Evolutionary conservation across 2,329 filamentous ascomycete species (phyloP), one percentile per base, ranked within the genome.

Genomic region (Calonectria pseudoturangicola): DNA sequence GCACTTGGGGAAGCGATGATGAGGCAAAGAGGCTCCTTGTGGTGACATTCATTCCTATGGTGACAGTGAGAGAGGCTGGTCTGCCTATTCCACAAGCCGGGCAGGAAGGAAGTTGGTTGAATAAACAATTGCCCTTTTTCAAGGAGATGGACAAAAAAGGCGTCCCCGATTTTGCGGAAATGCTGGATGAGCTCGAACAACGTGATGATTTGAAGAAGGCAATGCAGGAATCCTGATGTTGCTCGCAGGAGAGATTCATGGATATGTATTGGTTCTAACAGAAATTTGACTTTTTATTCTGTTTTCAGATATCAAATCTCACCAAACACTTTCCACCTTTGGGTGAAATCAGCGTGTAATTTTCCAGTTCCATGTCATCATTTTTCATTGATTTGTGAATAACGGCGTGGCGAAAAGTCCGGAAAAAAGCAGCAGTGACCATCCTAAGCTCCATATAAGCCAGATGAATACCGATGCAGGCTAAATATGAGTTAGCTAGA

Each of bases 11-110:
- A 33, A 47, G 16, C 16, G 21, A 63, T 8, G 51, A 74, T 12
- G 76, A 78, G 6, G 25, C 36, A 2, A 66, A 45, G 9, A 71
- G 75, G 2, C 8, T 78, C 1, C 33, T 75, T 4, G 64, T 68
- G 70, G 76, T 78, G 7, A 75, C 69, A 0, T 78, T 78, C n/a
- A 39, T 71, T 3, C 76, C 76, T 0, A 72, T 78, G 68, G 16
- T 78, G 2, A 65, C 76, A 2, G 60, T 78, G 27, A 60, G 76
- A 7, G 76, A 78, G 41, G 76, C 67, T 0, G 75, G 76, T 0
- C 74, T 78, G 76, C 27, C 41, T 30, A 74, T 78, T 7, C 76
- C 76, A 1, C 69, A 71, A 2, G 76, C 76, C 9, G 76, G 76
- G 0, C 64, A 78, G 0, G 76, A 78, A 47, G 71, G 69, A 36